Base-by-base conservation (phyloP, 108 stramenopile genomes). In the Nitzschia palea region DNA sequence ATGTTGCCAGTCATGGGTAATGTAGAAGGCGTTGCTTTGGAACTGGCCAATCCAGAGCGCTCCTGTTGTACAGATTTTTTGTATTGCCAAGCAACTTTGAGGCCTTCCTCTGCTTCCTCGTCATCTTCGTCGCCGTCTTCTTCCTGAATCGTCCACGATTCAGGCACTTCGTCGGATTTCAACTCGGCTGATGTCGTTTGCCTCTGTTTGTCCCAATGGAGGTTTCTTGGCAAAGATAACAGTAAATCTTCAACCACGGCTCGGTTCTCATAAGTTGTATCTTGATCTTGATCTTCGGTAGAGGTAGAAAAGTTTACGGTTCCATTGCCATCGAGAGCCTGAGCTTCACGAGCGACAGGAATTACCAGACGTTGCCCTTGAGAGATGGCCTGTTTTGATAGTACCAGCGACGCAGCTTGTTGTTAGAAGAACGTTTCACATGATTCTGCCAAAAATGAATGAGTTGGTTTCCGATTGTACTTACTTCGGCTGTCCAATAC, bases 81-180 rank as follows among this genome's bases (percentile, higher is more conserved):
- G 59, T 93, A 93, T 59, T 93, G 92, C 92, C 92, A 93, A 33
- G 92, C 92, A 67, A 87, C 86, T 9, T 80, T 50, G 1, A 94
- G 61, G 23, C 85, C 87, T 33, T 85, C 87, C 18, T 88, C 87
- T 12, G 58, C 74, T 20, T 62, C 71, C 27, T 56, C 70, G 4
- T 68, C 71, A 28, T 58, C 62, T 6, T 74, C 67, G 14, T 78
- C 73, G 20, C 74, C 76, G 25, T 78, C 82, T 23, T 76, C 82
- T 6, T 78, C 72, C 65, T 66, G 28, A 30, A 73, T 60, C 31
- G 42, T 25, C 35, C 58, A 42, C 12, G 30, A 32, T 52, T 55
- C 23, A 18, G 2, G 51, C 54, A 42, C 18, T 55, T 48, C 18
- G 22, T 51, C 45, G 30, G 15, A 3, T 28, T 50, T 33, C 55